Evolutionary conservation across 2,329 filamentous ascomycete species (phyloP).

Genomic region (Neospermospora avenae): DNA sequence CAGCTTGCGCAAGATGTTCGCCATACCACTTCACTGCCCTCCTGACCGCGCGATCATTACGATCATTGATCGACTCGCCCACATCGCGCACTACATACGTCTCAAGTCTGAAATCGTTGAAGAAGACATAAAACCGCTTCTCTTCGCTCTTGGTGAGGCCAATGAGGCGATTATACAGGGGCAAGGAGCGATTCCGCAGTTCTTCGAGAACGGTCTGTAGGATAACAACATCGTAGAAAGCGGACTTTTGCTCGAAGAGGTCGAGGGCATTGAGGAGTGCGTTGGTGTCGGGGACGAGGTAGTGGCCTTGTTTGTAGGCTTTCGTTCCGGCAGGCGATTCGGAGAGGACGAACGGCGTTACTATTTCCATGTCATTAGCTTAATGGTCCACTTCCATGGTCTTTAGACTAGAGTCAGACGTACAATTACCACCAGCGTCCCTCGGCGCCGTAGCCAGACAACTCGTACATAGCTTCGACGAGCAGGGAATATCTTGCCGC

Average conservation of each 20-base stretch:
- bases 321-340: constrained; percentile 83
- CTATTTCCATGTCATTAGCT: too few relatives aligned
- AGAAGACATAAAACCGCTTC: constrained; percentile 97
- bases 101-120: constrained; percentile 95
- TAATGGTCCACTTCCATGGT: not conserved
- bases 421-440: constrained; percentile 76
- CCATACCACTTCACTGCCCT: constrained; percentile 87
- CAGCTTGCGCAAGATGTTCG: constrained; percentile 68
- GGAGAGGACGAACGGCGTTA: constrained; percentile 80
- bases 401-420: constrained; percentile 26
- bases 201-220: constrained; percentile 96
- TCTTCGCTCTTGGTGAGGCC: constrained; percentile 91
- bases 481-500: constrained; percentile 95
- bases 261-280: constrained; percentile 95
- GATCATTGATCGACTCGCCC: constrained; percentile 90
- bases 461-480: constrained; percentile 77
- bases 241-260: constrained; percentile 85
- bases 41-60: constrained; percentile 90
- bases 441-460: constrained; percentile 74
- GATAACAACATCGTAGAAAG: constrained; percentile 95
- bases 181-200: constrained; percentile 86
- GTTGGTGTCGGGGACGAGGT: constrained; percentile 94
- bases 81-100: constrained; percentile 74
- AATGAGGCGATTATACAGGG: constrained; percentile 90
- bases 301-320: constrained; percentile 81